Evolutionary conservation across 306 rosid genomes (phyloP).

Genomic region (Cicer judaicum): DNA sequence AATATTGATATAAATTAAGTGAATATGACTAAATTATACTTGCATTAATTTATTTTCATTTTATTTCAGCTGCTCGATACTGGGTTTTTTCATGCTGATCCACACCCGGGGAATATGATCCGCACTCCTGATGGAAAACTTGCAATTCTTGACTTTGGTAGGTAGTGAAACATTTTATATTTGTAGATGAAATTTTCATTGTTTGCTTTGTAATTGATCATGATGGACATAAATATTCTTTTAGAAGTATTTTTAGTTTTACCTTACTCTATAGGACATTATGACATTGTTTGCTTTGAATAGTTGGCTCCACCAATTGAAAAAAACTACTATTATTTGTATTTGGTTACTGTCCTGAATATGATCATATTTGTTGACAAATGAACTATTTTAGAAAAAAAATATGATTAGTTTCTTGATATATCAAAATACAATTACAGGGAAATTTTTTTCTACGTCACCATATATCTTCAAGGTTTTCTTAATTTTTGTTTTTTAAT

Average conservation of each 20-base stretch:
- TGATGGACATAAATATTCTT: slow-evolving; percentile 1
- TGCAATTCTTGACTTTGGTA: slow-evolving; percentile 94
- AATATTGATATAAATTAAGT: neutral
- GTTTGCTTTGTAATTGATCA: neutral
- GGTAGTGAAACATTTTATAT: slow-evolving; percentile 39
- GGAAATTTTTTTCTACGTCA: neutral
- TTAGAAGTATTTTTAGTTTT: slow-evolving; percentile 1
- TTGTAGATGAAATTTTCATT: slow-evolving; percentile 28
- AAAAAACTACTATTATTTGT: neutral
- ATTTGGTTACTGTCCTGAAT: slow-evolving; percentile 20
- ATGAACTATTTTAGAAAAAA: slow-evolving; percentile 20
- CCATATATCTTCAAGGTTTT: slow-evolving; percentile 14
- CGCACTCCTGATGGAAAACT: slow-evolving; percentile 99
- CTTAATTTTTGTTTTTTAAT: neutral
- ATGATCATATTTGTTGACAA: slow-evolving; percentile 20
- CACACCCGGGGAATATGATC: slow-evolving; percentile 98
- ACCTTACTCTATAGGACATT: slow-evolving; percentile 21
- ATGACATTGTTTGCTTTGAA: slow-evolving; percentile 7
- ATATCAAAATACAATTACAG: slow-evolving; percentile 1
- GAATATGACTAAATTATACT: slow-evolving; percentile 17
- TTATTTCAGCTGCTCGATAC: slow-evolving; percentile 86
- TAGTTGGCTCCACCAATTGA: neutral
- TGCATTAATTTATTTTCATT: slow-evolving; percentile 42
- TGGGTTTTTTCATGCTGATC: slow-evolving; percentile 97
- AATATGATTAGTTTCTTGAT: slow-evolving; percentile 18